These are phyloP conservation scores for Tolypocladium album DNA, from an alignment of 2,329 filamentous ascomycete genomes.

Conservation along the genomic window DNA sequence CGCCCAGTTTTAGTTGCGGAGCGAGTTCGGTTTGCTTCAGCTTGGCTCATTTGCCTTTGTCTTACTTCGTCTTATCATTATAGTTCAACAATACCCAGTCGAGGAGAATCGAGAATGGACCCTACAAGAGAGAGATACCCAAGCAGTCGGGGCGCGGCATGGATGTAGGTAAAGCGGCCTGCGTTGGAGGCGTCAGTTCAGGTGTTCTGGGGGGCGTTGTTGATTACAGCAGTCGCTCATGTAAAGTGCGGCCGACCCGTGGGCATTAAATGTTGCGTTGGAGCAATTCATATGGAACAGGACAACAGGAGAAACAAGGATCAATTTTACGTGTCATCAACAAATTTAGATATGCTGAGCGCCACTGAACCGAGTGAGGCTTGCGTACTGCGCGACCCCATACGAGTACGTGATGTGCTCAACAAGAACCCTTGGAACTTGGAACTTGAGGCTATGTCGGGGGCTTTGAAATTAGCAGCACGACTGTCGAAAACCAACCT, in stretches of 20 bases:
- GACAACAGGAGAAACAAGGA: not conserved
- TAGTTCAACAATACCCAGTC: conserved; percentile 2
- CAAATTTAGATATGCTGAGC: not conserved
- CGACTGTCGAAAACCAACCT: not conserved
- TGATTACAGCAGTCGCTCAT: not conserved
- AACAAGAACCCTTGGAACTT: too few species aligned
- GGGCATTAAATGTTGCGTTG: not conserved
- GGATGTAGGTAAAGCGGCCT: not conserved
- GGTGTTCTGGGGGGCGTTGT: conserved; percentile 4
- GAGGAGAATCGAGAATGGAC: not conserved
- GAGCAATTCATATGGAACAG: not conserved
- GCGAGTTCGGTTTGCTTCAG: not conserved
- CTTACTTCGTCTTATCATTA: not conserved
- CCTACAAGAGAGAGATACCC: conserved; percentile 6
- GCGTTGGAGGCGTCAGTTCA: conserved; percentile 2
- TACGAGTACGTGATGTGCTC: not conserved
- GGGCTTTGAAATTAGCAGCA: not conserved
- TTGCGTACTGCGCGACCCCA: too few species aligned
- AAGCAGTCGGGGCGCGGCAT: not conserved
- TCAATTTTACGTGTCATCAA: not conserved
- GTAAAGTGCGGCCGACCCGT: not conserved
- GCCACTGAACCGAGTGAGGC: not conserved
- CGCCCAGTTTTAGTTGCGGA: not conserved
- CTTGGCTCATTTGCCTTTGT: conserved; percentile 1
- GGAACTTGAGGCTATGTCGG: not conserved